A percentile compares a stretch with the other conserved stretches of the same genome.
phyloP scores from a whole-genome alignment of 108 stramenopile species.

The Aurantiochytrium sp. region DNA sequence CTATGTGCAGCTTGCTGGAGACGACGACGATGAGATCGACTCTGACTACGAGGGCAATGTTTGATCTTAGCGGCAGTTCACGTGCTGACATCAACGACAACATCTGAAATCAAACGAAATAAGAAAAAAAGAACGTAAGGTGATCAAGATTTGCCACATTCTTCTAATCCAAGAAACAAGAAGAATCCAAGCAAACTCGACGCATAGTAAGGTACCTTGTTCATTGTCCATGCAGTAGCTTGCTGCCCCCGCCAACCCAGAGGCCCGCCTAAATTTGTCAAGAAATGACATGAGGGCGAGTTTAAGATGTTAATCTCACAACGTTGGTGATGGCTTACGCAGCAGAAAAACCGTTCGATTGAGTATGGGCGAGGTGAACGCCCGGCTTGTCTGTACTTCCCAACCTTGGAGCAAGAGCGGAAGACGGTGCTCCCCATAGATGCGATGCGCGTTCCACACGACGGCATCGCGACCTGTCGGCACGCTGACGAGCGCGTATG shows the following conservation, averaged over 20 bases:
- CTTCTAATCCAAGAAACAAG: too few relatives aligned
- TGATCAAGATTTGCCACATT: too few relatives aligned
- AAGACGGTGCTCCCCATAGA: slow-evolving; percentile 25
- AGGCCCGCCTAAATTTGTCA: too few relatives aligned
- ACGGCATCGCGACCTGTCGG: slow-evolving; percentile 30
- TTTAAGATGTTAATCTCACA: too few relatives aligned
- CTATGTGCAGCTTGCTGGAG: background rate
- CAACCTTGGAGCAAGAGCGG: slow-evolving; percentile 27
- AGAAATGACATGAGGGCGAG: too few relatives aligned
- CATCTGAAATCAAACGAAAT: background rate
- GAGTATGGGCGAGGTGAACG: background rate
- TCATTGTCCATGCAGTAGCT: too few relatives aligned
- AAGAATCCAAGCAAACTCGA: too few relatives aligned
- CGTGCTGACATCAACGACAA: background rate
- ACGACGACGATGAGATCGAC: background rate
- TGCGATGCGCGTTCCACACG: slow-evolving; percentile 27
- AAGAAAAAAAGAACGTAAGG: too few relatives aligned
- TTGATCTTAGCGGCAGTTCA: background rate
- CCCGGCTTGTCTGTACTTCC: background rate
- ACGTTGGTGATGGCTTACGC: background rate
- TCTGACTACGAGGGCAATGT: background rate
- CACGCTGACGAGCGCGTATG: slow-evolving; percentile 10
- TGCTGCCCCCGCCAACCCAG: too few relatives aligned
- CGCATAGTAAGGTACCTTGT: too few relatives aligned
- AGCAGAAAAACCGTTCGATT: background rate